phyloP scores from a whole-genome alignment of 2,329 filamentous ascomycete species.

The Alternaria gansuensis region DNA sequence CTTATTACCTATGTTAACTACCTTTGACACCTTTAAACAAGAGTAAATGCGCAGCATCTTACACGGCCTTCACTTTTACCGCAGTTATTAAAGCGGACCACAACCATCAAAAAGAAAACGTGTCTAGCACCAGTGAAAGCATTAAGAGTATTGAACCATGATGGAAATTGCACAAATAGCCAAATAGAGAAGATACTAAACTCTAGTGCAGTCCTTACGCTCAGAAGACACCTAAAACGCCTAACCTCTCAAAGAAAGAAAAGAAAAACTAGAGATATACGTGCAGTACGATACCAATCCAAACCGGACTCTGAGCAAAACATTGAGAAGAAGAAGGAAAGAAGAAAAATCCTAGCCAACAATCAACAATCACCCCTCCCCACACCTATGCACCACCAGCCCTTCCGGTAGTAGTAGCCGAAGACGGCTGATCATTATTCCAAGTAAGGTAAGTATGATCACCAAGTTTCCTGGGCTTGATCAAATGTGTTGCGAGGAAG shows the following conservation, averaged over 20 bases:
- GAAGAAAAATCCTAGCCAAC: not conserved
- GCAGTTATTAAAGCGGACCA: too few relatives aligned
- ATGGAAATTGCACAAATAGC: not conserved
- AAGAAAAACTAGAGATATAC: not conserved
- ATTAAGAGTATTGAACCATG: too few relatives aligned
- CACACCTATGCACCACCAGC: slow-evolving; percentile 44
- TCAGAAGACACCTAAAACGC: not conserved
- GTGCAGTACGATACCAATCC: not conserved
- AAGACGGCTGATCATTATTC: slow-evolving; percentile 76
- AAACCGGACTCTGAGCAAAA: slow-evolving; percentile 2
- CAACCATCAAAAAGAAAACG: too few relatives aligned
- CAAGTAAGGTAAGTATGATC: slow-evolving; percentile 98
- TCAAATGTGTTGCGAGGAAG: slow-evolving; percentile 89
- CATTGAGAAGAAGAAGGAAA: slow-evolving; percentile 6
- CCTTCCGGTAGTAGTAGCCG: slow-evolving; percentile 62
- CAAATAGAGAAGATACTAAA: not conserved
- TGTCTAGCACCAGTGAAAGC: too few relatives aligned
- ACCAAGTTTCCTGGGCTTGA: slow-evolving; percentile 94
- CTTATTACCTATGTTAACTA: too few relatives aligned
- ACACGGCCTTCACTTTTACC: too few relatives aligned
- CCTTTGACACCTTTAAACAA: too few relatives aligned
- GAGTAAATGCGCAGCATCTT: too few relatives aligned
- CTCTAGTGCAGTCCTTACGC: not conserved
- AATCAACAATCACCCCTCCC: too few relatives aligned
- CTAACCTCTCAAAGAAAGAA: not conserved